Conservation (phyloP, 2,329 filamentous ascomycete species). For the Aspergillus sclerotialis region DNA sequence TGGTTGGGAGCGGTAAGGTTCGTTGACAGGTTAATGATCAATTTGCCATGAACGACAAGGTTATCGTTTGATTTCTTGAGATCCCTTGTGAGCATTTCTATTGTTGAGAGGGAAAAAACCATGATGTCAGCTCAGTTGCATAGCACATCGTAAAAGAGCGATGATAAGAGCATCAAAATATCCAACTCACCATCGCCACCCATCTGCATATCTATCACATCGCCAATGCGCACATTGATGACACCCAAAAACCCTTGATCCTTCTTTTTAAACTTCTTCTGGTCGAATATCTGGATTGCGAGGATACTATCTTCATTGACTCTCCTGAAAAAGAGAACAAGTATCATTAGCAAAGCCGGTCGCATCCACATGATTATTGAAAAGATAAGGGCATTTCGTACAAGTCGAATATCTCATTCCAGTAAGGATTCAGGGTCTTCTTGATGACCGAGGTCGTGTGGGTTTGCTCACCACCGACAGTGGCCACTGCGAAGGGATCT, state of each 20-base stretch:
- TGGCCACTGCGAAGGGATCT: slow-evolving; percentile 95
- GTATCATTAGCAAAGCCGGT: slow-evolving; percentile 8
- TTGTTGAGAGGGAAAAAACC: slow-evolving; percentile 17
- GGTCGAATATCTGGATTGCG: slow-evolving; percentile 97
- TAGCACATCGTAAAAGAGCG: slow-evolving; percentile 8
- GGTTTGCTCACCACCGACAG: slow-evolving; percentile 95
- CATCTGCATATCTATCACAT: slow-evolving; percentile 82
- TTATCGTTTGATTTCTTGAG: slow-evolving; percentile 98
- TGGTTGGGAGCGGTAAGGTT: slow-evolving; percentile 69
- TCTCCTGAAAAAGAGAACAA: slow-evolving; percentile 49
- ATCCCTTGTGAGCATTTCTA: slow-evolving; percentile 94
- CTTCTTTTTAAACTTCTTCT: slow-evolving; percentile 99
- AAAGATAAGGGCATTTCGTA: slow-evolving; percentile 49
- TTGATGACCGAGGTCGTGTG: slow-evolving; percentile 97
- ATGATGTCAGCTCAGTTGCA: slow-evolving; percentile 17
- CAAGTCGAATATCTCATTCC: slow-evolving; percentile 99
- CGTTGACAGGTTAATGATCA: slow-evolving; percentile 93
- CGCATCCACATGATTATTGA: not conserved
- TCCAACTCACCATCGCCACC: slow-evolving; percentile 74
- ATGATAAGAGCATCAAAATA: not conserved
- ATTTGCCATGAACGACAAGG: slow-evolving; percentile 92
- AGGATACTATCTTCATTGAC: slow-evolving; percentile 94
- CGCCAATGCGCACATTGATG: slow-evolving; percentile 92
- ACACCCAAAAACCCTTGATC: slow-evolving; percentile 97
- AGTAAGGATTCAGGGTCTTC: slow-evolving; percentile 97